Evolutionary conservation across 805 yeast species (phyloP).

Genomic region (Blastobotrys mokoenaii): DNA sequence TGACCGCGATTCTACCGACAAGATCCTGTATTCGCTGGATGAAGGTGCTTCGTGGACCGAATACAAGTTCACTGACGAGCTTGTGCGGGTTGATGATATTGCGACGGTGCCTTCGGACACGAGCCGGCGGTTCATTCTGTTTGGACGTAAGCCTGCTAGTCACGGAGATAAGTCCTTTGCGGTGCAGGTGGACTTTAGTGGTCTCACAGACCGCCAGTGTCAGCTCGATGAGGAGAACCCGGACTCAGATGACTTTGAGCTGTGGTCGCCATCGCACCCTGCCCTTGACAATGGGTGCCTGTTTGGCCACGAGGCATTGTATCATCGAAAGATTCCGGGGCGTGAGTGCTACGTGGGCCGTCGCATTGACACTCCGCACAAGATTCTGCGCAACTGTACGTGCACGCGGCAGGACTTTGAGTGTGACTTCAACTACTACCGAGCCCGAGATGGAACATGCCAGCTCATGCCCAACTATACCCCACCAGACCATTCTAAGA

Average conservation of each 20-base stretch:
- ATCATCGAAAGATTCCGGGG: constrained; percentile 49
- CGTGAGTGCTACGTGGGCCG: constrained; percentile 51
- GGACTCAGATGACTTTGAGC: constrained; percentile 50
- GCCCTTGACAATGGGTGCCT: constrained; percentile 41
- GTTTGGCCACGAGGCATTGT: constrained; percentile 61
- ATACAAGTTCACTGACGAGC: constrained; percentile 49
- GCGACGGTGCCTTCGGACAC: constrained; percentile 86
- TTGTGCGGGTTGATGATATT: constrained; percentile 56
- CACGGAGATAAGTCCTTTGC: constrained; percentile 41
- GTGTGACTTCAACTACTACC: constrained; percentile 80
- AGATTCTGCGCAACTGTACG: constrained; percentile 56
- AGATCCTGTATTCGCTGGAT: constrained; percentile 59
- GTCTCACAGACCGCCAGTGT: constrained; percentile 48
- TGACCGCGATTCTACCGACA: constrained; percentile 48
- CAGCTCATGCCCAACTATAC: constrained; percentile 65
- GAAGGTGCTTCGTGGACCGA: constrained; percentile 73
- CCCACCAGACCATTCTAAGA: constrained; percentile 55
- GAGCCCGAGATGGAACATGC: constrained; percentile 75
- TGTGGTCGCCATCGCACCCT: constrained; percentile 56
- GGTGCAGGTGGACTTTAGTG: constrained; percentile 50
- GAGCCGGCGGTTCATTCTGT: constrained; percentile 65
- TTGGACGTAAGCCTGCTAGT: constrained; percentile 41
- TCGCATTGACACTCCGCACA: constrained; percentile 51
- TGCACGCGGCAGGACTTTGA: constrained; percentile 86
- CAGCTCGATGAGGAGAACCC: constrained; percentile 36